These are phyloP conservation scores for Endoconidiophora polonica DNA, from an alignment of 2,329 filamentous ascomycete species.

Conservation along the genomic window DNA sequence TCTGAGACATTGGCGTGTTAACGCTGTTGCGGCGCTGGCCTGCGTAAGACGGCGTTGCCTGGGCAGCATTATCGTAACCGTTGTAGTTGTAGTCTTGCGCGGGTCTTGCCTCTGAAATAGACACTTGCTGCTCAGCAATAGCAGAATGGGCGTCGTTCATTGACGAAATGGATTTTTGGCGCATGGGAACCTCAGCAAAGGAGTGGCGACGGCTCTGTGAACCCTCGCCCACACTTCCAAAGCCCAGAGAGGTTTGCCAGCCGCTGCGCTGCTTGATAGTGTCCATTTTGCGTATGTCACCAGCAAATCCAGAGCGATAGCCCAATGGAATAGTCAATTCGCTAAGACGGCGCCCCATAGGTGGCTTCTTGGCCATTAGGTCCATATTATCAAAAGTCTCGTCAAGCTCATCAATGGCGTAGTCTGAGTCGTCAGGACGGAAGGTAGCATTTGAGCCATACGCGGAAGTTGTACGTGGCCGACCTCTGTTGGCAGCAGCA, in stretches of 20 bases:
- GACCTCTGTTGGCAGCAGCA: constrained; percentile 17
- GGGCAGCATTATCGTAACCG: constrained; percentile 6
- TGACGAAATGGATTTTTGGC: constrained; percentile 47
- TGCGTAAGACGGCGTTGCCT: background rate
- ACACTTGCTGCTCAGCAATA: constrained; percentile 1
- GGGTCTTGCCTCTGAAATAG: constrained; percentile 4
- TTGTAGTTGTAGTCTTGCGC: constrained; percentile 4
- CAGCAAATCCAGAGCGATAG: constrained; percentile 31
- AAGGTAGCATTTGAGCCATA: constrained; percentile 37
- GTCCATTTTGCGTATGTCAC: constrained; percentile 46
- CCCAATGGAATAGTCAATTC: constrained; percentile 30
- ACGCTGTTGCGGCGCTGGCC: too few species aligned
- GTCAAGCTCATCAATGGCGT: constrained; percentile 56
- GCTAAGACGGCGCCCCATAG: constrained; percentile 36
- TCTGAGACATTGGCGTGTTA: background rate
- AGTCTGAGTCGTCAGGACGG: constrained; percentile 45
- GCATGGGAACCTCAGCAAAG: constrained; percentile 52
- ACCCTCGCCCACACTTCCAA: constrained; percentile 42
- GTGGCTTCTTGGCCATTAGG: constrained; percentile 29
- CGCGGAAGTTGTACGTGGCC: constrained; percentile 24
- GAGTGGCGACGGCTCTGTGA: constrained; percentile 67
- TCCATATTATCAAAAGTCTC: constrained; percentile 37
- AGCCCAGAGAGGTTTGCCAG: constrained; percentile 57
- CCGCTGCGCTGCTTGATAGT: constrained; percentile 45
- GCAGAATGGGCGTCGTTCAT: constrained; percentile 18